Conservation (phyloP, 2,329 filamentous ascomycete species). For the Colletotrichum gloeosporioides region DNA sequence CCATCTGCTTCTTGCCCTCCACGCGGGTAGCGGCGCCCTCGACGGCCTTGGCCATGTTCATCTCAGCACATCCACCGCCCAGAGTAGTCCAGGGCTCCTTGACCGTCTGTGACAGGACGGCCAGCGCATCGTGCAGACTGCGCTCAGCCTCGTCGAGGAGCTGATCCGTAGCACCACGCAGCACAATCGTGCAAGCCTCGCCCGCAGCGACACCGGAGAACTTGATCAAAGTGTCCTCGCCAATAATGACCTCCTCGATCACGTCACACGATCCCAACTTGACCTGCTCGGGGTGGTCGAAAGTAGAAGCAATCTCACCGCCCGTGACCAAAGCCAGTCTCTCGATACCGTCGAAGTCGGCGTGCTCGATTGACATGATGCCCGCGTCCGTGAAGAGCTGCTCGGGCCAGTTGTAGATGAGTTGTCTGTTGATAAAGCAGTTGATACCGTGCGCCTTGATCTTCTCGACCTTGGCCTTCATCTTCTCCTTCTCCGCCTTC, state of each 20-base stretch:
- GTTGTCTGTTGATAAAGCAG: conserved; percentile 98
- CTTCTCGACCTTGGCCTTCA: conserved; percentile 98
- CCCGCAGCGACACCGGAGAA: conserved; percentile 96
- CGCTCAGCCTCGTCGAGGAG: conserved; percentile 96
- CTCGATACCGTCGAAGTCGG: conserved; percentile 98
- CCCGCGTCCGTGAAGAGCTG: conserved; percentile 97
- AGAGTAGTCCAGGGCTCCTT: conserved; percentile 93
- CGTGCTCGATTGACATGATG: conserved; percentile 98
- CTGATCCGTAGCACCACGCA: conserved; percentile 95
- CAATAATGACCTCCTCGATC: conserved; percentile 98
- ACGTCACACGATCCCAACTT: conserved; percentile 94
- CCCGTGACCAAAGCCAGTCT: conserved; percentile 92
- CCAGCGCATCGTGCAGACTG: conserved; percentile 93
- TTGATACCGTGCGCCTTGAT: conserved; percentile 99
- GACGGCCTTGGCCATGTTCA: conserved; percentile 98
- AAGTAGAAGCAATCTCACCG: conserved; percentile 96
- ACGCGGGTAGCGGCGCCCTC: conserved; percentile 92
- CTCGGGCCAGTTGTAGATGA: conserved; percentile 99
- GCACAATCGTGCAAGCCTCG: conserved; percentile 93
- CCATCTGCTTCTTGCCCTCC: conserved; percentile 95
- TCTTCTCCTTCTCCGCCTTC: conserved; percentile 98
- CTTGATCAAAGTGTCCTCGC: conserved; percentile 95
- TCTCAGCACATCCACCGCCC: conserved; percentile 95
- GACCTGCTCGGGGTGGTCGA: conserved; percentile 96
- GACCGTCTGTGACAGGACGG: conserved; percentile 95